Percentiles rank a stretch among this genome's conserved stretches.
Conservation (phyloP, 2,329 filamentous ascomycete genomes). For the Harringtonia aguacate region DNA sequence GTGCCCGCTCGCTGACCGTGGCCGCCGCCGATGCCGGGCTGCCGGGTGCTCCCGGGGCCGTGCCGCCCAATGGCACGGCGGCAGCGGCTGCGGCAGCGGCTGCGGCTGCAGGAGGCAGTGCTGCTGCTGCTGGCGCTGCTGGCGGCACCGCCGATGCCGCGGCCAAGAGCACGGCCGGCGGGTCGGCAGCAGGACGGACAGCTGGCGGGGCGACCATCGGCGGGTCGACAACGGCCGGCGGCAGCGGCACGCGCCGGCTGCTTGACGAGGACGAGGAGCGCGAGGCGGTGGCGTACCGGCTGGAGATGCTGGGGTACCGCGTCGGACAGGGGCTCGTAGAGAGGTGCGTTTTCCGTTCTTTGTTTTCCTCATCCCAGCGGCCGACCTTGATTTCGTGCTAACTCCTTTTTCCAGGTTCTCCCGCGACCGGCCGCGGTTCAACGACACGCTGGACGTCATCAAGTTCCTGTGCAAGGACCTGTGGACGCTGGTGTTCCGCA, state of each 20-base stretch:
- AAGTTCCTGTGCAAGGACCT: slow-evolving; percentile 99
- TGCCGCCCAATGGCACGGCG: not conserved
- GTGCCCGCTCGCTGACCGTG: slow-evolving; percentile 24
- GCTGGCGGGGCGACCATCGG: too few species aligned
- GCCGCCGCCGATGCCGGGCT: slow-evolving; percentile 10
- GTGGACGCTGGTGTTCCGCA: slow-evolving; percentile 88
- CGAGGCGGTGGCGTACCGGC: slow-evolving; percentile 73
- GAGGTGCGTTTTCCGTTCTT: slow-evolving; percentile 43
- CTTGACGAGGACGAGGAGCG: slow-evolving; percentile 71
- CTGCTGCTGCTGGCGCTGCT: not conserved
- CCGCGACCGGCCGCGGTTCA: slow-evolving; percentile 74
- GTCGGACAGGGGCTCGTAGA: slow-evolving; percentile 90
- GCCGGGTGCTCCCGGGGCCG: not conserved
- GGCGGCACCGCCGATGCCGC: slow-evolving; percentile 2
- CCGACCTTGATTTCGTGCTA: too few species aligned
- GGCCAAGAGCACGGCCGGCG: not conserved
- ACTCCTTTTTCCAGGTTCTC: slow-evolving; percentile 50
- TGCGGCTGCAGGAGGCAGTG: slow-evolving; percentile 4
- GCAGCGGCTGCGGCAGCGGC: not conserved
- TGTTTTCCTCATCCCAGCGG: not conserved
- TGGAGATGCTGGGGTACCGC: slow-evolving; percentile 80
- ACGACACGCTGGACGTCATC: slow-evolving; percentile 87
- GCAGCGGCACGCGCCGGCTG: slow-evolving; percentile 17
- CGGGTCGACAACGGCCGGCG: slow-evolving; percentile 10
- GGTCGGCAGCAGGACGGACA: not conserved